Evolutionary conservation across 257 asterid species (phyloP).

Genomic region (Solanum clarkiae): DNA sequence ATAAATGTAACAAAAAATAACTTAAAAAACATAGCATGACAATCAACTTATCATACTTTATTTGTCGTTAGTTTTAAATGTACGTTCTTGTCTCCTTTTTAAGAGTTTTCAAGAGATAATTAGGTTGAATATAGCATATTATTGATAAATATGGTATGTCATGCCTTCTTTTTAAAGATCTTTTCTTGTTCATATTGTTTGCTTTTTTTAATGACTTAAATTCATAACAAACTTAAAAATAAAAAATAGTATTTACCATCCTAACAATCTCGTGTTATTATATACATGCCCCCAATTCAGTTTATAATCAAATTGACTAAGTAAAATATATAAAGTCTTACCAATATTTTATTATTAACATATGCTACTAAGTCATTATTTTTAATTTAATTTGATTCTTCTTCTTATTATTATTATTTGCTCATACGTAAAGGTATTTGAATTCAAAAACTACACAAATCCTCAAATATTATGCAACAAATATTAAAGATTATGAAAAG

Average conservation of each 20-base stretch:
- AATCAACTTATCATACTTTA: background rate
- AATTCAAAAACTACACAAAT: background rate
- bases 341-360: background rate
- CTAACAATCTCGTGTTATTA: too few relatives aligned
- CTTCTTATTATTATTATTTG: too few relatives aligned
- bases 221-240: too few relatives aligned
- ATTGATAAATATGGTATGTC: background rate
- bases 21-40: background rate
- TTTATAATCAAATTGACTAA: background rate
- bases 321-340: background rate
- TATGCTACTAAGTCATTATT: too few relatives aligned
- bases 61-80: background rate
- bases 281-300: background rate
- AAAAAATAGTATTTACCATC: too few relatives aligned
- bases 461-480: background rate
- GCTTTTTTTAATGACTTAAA: too few relatives aligned
- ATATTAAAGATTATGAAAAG: background rate
- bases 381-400: too few relatives aligned
- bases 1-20: background rate
- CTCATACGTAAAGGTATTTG: background rate
- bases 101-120: background rate
- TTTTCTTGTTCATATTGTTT: background rate
- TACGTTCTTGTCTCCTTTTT: background rate
- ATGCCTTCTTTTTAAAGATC: background rate
- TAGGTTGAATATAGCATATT: background rate